Percentiles rank a stretch among this genome's conserved stretches.
These are phyloP conservation scores for Anethum foeniculum DNA, from an alignment of 140 eudicot species.

Conservation along the genomic window DNA sequence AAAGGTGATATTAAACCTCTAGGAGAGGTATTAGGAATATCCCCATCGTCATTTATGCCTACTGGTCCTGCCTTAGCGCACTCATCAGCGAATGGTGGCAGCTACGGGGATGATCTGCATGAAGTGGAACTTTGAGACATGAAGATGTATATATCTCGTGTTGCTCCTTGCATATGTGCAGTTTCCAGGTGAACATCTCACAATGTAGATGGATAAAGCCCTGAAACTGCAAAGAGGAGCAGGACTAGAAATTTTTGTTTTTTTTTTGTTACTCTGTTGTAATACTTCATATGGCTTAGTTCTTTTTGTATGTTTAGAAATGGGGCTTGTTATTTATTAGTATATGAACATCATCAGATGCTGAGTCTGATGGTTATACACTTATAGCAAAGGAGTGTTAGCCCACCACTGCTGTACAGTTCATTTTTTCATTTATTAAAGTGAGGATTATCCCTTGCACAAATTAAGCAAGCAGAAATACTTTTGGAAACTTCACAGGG, in stretches of 20 bases:
- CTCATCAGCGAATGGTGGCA: constrained; percentile 35
- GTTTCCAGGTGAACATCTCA: background rate
- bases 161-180: constrained; percentile 15
- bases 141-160: constrained; percentile 36
- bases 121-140: constrained; percentile 69
- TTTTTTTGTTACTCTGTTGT: background rate
- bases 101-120: constrained; percentile 65
- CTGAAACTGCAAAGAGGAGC: constrained; percentile 2
- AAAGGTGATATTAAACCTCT: constrained; percentile 34
- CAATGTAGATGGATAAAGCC: background rate
- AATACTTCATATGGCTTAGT: background rate
- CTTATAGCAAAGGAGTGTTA: constrained; percentile 6
- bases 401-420: constrained; percentile 6
- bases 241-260: background rate
- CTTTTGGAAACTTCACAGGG: background rate
- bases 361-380: constrained; percentile 10
- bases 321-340: background rate
- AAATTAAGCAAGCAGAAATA: background rate
- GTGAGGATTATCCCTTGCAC: background rate
- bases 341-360: constrained; percentile 1
- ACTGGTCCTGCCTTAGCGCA: constrained; percentile 23
- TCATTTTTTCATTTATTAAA: background rate
- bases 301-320: constrained; percentile 5
- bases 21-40: constrained; percentile 44
- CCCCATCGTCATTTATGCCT: constrained; percentile 34